Percentiles rank a stretch among this genome's conserved stretches.
phyloP scores from a whole-genome alignment of 371 early-diverging fungal genomes.

The Saksenaea vasiformis region DNA sequence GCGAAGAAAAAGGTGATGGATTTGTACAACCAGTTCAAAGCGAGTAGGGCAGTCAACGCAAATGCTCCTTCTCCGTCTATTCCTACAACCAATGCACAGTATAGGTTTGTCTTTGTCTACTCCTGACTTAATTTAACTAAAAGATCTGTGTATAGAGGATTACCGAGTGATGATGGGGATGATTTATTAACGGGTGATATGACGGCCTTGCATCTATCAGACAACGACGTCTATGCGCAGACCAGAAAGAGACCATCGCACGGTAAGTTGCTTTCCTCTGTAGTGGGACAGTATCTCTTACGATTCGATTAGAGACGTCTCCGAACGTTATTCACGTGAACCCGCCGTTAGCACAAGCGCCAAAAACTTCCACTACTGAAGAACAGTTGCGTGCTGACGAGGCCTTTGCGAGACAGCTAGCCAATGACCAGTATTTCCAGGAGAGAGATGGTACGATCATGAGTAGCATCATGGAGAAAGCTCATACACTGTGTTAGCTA shows the following conservation, averaged over 20 bases:
- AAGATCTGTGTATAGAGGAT: slow-evolving; percentile 22
- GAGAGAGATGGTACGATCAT: slow-evolving; percentile 1
- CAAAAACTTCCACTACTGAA: slow-evolving; percentile 18
- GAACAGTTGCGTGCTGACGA: slow-evolving; percentile 48
- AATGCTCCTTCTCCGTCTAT: slow-evolving; percentile 22
- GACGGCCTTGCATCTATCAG: slow-evolving; percentile 51
- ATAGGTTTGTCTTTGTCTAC: slow-evolving; percentile 23
- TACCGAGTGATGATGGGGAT: slow-evolving; percentile 49
- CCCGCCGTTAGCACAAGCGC: background rate
- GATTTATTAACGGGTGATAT: slow-evolving; percentile 50
- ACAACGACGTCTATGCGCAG: slow-evolving; percentile 50
- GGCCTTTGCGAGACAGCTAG: slow-evolving; percentile 44
- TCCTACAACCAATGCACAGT: slow-evolving; percentile 49
- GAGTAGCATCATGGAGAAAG: background rate
- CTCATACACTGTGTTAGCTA: background rate
- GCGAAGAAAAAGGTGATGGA: slow-evolving; percentile 55
- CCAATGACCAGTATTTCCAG: slow-evolving; percentile 30
- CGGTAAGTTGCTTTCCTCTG: slow-evolving; percentile 7
- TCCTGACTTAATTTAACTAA: background rate
- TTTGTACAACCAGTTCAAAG: slow-evolving; percentile 45
- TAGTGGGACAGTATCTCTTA: background rate
- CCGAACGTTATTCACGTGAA: slow-evolving; percentile 8
- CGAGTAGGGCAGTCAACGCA: slow-evolving; percentile 24
- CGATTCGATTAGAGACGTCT: slow-evolving; percentile 9
- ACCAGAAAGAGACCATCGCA: slow-evolving; percentile 15